Conservation (phyloP, 352 stramenopile species). For the Globisporangium okanoganense region DNA sequence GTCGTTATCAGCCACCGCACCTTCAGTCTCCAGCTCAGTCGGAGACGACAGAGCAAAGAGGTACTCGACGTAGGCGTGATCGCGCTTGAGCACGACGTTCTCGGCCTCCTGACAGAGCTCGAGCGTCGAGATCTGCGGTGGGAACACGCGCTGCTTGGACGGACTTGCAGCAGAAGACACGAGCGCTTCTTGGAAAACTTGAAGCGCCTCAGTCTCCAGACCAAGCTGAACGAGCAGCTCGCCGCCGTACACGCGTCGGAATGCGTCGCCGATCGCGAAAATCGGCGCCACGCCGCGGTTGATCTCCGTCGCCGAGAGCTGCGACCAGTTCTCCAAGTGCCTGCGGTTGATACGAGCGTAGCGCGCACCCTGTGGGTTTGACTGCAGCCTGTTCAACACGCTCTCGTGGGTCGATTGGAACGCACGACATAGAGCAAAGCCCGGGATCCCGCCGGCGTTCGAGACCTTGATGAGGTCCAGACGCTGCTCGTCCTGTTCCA, state of each 20-base stretch:
- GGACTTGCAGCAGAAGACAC: conserved; percentile 14
- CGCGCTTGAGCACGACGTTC: conserved; percentile 44
- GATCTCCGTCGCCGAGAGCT: conserved; percentile 60
- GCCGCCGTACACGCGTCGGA: conserved; percentile 63
- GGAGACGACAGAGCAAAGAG: conserved; percentile 26
- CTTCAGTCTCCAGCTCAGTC: neutral
- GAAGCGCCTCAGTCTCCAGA: conserved; percentile 32
- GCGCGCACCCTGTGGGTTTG: conserved; percentile 22
- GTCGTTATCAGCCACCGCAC: conserved; percentile 12
- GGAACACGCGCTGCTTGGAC: conserved; percentile 36
- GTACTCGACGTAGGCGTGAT: conserved; percentile 63
- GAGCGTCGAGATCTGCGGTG: conserved; percentile 35
- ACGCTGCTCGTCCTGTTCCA: conserved; percentile 40
- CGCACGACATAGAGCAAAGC: conserved; percentile 54
- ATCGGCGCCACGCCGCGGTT: conserved; percentile 44
- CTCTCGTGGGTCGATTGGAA: conserved; percentile 60
- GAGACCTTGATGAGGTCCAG: conserved; percentile 71
- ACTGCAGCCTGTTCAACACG: conserved; percentile 32
- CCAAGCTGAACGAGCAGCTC: conserved; percentile 38
- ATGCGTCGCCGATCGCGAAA: conserved; percentile 45
- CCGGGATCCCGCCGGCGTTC: conserved; percentile 49
- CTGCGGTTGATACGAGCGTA: conserved; percentile 53
- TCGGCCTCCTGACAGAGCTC: conserved; percentile 58
- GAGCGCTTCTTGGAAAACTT: conserved; percentile 37
- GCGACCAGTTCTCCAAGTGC: conserved; percentile 76